Evolutionary conservation across 2,329 filamentous ascomycete species (phyloP), one percentile per base, ranked within the genome.

Genomic region (Sporothrix pallida): DNA sequence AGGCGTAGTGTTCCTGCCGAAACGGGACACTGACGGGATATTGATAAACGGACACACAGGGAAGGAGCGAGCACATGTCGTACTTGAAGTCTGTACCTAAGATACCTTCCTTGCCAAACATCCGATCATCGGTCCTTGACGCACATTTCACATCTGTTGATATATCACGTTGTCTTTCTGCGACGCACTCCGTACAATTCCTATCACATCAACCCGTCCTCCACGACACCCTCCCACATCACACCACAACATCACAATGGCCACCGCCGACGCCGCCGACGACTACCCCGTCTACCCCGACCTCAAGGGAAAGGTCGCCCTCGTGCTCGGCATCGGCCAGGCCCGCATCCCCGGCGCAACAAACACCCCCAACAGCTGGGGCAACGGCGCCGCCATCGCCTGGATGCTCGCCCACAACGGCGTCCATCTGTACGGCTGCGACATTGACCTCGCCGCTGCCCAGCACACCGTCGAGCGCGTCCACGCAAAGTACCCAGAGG

Each of bases 381-480:
- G 83, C 50, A 84, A 83, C 75, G 83, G 83, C 13, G 80, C 82
- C 15, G 81, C 83, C 67, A 84, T 82, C 37, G 83, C 83, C 17
- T 79, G 79, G 23, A 77, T 83, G 31, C 80, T 85, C 37, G 82
- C 83, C 5, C 80, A 80, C 26, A 82, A 83, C 78, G 83, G 83
- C 20, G 83, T 82, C 5, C 81, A 77, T 9, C 77, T 85, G 17
- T 84, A 82, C 75, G 84, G 83, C 31, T 83, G 83, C 71, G 82
- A 85, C 74, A 77, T 83, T 68, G 80, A 81, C 20, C 73, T 82
- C 8, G 74, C 78, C 23, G 76, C 82, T 6, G 78, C 82, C 5
- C 74, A 80, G 48, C 76, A 78, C 20, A 80, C 82, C 6, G 79
- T 81, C 74, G 78, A 63, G 42, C 72, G 72, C 44, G 60, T 73